These are phyloP conservation scores for Yamadazyma takamatsuzukensis DNA, from an alignment of 805 yeast genomes.

Conservation along the genomic window DNA sequence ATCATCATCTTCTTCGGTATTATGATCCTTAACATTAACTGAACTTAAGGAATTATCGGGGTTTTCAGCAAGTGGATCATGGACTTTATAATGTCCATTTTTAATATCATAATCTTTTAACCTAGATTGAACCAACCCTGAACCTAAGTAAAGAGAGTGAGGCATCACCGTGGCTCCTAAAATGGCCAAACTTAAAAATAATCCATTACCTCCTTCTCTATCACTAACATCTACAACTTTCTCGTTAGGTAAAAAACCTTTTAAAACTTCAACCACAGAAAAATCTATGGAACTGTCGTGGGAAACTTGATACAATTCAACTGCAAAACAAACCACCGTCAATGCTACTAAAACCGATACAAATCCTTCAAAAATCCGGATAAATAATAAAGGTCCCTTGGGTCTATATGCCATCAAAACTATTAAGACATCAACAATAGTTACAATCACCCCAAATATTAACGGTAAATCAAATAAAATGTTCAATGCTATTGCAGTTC, in stretches of 20 bases:
- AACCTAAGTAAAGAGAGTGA: constrained; percentile 79
- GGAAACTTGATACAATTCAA: constrained; percentile 72
- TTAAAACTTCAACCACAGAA: constrained; percentile 48
- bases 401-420: constrained; percentile 74
- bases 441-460: constrained; percentile 68
- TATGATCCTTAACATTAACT: background rate
- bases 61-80: background rate
- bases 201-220: constrained; percentile 54
- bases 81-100: constrained; percentile 51
- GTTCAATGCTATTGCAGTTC: constrained; percentile 82
- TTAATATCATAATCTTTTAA: constrained; percentile 67
- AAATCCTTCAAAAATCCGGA: constrained; percentile 72
- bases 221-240: constrained; percentile 36
- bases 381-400: constrained; percentile 69
- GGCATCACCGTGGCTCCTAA: constrained; percentile 97
- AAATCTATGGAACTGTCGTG: constrained; percentile 42
- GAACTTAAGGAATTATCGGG: background rate
- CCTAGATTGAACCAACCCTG: constrained; percentile 84
- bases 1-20: background rate
- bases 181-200: constrained; percentile 76
- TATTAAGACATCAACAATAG: constrained; percentile 77
- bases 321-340: constrained; percentile 73
- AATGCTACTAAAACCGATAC: constrained; percentile 68
- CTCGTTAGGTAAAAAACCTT: constrained; percentile 64
- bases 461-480: constrained; percentile 75